phyloP scores from a whole-genome alignment of 2,329 filamentous ascomycete species.

The Cryoendolithus antarcticus region DNA sequence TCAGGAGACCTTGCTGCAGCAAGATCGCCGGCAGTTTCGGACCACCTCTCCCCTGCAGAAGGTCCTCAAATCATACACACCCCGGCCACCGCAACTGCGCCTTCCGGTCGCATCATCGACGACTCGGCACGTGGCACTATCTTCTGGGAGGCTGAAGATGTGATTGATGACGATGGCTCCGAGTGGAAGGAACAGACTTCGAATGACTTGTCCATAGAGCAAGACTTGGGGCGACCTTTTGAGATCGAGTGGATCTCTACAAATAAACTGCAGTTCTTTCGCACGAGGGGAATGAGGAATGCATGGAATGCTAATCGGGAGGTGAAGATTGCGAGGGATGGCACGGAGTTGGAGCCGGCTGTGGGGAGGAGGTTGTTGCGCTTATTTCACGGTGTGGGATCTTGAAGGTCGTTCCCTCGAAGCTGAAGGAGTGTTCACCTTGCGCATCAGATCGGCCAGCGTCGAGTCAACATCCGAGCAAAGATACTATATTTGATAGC shows the following conservation, averaged over 20 bases:
- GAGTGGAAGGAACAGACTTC: constrained; percentile 14
- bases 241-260: constrained; percentile 83
- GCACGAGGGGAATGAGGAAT: constrained; percentile 75
- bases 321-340: constrained; percentile 93
- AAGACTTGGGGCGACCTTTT: constrained; percentile 84
- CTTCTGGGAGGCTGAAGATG: constrained; percentile 76
- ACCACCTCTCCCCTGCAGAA: constrained; percentile 3
- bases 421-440: no score
- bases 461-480: no score
- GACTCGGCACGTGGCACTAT: constrained; percentile 89
- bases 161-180: constrained; percentile 38
- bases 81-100: constrained; percentile 62
- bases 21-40: neutral
- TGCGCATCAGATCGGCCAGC: no score
- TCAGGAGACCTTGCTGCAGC: constrained; percentile 36
- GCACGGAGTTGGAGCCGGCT: constrained; percentile 77
- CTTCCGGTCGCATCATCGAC: constrained; percentile 77
- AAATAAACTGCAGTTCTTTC: constrained; percentile 71
- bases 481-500: no score
- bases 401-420: no score
- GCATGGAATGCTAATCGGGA: constrained; percentile 92
- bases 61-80: constrained; percentile 65
- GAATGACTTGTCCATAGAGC: constrained; percentile 33
- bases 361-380: constrained; percentile 65
- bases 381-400: constrained; percentile 44